Conservation (phyloP, 768 basidiomycete genomes). For the Russula sp. region DNA sequence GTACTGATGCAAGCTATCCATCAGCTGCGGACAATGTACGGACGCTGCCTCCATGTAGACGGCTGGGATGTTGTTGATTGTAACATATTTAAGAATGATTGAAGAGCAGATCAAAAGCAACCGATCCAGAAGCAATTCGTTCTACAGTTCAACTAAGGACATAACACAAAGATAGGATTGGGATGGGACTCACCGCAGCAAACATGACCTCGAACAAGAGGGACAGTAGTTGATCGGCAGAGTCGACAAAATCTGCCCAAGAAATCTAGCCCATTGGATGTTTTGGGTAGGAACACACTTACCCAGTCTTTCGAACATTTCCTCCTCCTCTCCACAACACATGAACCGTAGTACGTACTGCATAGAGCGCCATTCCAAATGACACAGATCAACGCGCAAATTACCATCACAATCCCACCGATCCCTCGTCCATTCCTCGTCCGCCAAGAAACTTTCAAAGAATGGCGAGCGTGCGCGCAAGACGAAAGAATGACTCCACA, state of each 20-base stretch:
- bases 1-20: constrained; percentile 67
- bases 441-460: constrained; percentile 78
- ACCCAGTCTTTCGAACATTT: constrained; percentile 70
- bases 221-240: constrained; percentile 70
- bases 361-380: constrained; percentile 70
- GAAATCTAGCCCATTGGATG: neutral
- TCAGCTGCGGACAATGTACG: constrained; percentile 63
- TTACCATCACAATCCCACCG: constrained; percentile 48
- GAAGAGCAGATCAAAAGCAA: constrained; percentile 78
- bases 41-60: constrained; percentile 77
- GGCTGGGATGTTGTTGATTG: constrained; percentile 68
- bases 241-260: constrained; percentile 49
- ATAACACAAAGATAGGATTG: neutral
- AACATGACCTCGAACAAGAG: constrained; percentile 85
- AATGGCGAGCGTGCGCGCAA: constrained; percentile 80
- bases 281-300: constrained; percentile 24
- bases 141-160: constrained; percentile 36
- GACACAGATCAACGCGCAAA: constrained; percentile 60
- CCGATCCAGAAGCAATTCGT: constrained; percentile 82
- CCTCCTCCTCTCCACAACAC: constrained; percentile 61
- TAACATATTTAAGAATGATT: constrained; percentile 59
- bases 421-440: constrained; percentile 68
- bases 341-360: constrained; percentile 66
- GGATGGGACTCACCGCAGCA: constrained; percentile 53
- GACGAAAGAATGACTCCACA: constrained; percentile 63